Conservation (phyloP, 257 asterid genomes). For the Cinchona pubescens region DNA sequence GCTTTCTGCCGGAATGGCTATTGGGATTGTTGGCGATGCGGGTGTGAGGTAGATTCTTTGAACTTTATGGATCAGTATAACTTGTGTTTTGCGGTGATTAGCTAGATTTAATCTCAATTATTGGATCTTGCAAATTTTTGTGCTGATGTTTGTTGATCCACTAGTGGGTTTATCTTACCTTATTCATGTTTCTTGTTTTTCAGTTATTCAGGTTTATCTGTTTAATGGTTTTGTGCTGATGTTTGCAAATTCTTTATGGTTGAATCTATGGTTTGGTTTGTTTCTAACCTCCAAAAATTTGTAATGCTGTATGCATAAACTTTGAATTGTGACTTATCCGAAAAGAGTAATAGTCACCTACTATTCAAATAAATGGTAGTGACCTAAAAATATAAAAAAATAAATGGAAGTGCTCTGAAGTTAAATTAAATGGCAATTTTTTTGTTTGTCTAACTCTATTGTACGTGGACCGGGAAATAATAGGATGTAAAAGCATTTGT, state of each 20-base stretch:
- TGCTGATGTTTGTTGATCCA: background rate
- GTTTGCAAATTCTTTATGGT: background rate
- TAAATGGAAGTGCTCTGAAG: background rate
- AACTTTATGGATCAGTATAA: background rate
- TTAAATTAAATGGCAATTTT: background rate
- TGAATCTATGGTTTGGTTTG: background rate
- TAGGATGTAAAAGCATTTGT: background rate
- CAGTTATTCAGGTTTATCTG: background rate
- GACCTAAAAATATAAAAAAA: too few relatives aligned
- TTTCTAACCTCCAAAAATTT: background rate
- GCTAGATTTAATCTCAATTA: background rate
- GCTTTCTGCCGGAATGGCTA: slow-evolving; percentile 47
- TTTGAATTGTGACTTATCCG: background rate
- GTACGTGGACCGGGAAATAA: too few relatives aligned
- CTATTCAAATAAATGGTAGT: too few relatives aligned
- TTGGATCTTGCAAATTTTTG: background rate
- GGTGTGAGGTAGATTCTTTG: slow-evolving; percentile 33
- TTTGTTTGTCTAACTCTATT: too few relatives aligned
- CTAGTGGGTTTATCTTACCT: background rate
- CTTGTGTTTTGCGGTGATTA: background rate
- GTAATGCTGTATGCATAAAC: background rate
- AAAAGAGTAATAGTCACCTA: background rate
- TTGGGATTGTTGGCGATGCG: slow-evolving; percentile 35
- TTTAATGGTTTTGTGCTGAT: too few relatives aligned
- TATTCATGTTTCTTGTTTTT: background rate